phyloP scores from a whole-genome alignment of 495 filamentous ascomycete species.

The Tuber borchii region DNA sequence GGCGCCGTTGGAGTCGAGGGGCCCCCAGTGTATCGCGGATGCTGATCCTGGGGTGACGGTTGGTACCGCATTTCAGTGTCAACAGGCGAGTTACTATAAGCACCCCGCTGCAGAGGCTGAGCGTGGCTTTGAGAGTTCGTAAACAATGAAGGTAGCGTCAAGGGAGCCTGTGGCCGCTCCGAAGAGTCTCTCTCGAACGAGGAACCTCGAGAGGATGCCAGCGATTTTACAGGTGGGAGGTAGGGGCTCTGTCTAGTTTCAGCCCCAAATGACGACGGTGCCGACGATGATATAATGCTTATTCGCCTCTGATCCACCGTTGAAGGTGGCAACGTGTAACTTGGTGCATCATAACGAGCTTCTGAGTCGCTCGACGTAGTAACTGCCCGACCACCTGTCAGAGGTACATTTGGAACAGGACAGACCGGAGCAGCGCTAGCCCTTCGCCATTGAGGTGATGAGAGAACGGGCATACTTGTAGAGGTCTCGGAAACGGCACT shows the following conservation, averaged over 20 bases:
- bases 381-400: slow-evolving; percentile 30
- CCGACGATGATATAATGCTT: slow-evolving; percentile 33
- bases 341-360: slow-evolving; percentile 34
- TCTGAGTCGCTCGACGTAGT: slow-evolving; percentile 30
- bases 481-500: slow-evolving; percentile 35
- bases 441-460: slow-evolving; percentile 32
- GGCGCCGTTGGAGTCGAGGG: slow-evolving; percentile 12
- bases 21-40: slow-evolving; percentile 24
- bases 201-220: slow-evolving; percentile 40
- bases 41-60: slow-evolving; percentile 26
- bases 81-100: slow-evolving; percentile 14
- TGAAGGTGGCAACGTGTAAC: slow-evolving; percentile 28
- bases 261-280: slow-evolving; percentile 29
- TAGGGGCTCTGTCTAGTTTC: slow-evolving; percentile 38
- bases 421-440: slow-evolving; percentile 20
- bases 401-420: slow-evolving; percentile 33
- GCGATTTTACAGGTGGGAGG: slow-evolving; percentile 35
- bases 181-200: slow-evolving; percentile 36
- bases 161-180: slow-evolving; percentile 22
- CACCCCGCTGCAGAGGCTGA: slow-evolving; percentile 17
- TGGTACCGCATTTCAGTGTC: slow-evolving; percentile 32
- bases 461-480: slow-evolving; percentile 35
- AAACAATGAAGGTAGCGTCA: slow-evolving; percentile 32
- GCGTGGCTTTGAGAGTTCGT: slow-evolving; percentile 21
- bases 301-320: slow-evolving; percentile 35